phyloP scores from a whole-genome alignment of 2,329 filamentous ascomycete genomes.

The Rhynchosporium secalis region DNA sequence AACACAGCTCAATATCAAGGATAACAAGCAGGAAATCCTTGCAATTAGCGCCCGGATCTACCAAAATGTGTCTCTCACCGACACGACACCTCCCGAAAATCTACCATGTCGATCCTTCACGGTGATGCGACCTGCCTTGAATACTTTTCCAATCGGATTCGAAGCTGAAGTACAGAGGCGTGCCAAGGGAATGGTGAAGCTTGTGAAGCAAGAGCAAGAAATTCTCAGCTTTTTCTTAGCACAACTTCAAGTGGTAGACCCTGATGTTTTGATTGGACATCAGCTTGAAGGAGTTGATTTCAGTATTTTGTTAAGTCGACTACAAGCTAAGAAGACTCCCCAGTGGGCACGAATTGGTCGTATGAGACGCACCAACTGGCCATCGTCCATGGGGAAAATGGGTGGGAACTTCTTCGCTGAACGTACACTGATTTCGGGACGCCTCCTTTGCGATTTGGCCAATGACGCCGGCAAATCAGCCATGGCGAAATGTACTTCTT shows the following conservation, averaged over 20 bases:
- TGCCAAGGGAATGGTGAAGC: conserved; percentile 73
- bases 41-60: conserved; percentile 91
- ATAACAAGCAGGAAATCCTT: conserved; percentile 95
- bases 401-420: conserved; percentile 92
- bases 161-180: conserved; percentile 71
- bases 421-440: conserved; percentile 82
- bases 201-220: conserved; percentile 81
- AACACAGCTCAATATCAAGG: conserved; percentile 83
- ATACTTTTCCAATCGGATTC: conserved; percentile 82
- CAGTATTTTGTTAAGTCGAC: conserved; percentile 80
- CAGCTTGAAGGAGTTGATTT: conserved; percentile 97
- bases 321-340: conserved; percentile 87
- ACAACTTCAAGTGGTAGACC: conserved; percentile 82
- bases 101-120: conserved; percentile 90
- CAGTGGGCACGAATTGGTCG: conserved; percentile 94
- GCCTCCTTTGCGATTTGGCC: conserved; percentile 87
- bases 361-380: conserved; percentile 82
- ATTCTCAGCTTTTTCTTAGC: conserved; percentile 87
- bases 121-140: conserved; percentile 76
- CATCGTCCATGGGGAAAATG: conserved; percentile 78
- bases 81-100: conserved; percentile 86
- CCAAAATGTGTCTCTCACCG: conserved; percentile 81
- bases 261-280: conserved; percentile 91
- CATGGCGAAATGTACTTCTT: conserved; percentile 96
- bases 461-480: conserved; percentile 97